Evolutionary conservation across 768 basidiomycete genomes (phyloP), one percentile per base, ranked within the genome.

Genomic region (Daedalea quercina): DNA sequence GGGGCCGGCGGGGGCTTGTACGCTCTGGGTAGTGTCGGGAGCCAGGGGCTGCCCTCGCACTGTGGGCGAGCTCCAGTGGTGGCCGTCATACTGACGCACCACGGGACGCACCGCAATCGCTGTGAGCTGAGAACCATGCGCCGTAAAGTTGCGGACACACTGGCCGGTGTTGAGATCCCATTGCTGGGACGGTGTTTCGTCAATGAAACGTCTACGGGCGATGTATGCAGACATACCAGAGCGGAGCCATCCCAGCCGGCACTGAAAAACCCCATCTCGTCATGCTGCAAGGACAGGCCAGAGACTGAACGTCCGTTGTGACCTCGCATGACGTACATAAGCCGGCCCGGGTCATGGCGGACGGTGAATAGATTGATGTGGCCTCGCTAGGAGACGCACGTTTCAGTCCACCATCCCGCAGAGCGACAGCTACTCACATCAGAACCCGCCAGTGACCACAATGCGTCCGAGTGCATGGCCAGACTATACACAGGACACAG

Each of bases 161-260:
- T 89, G 78, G 7, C 96, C 95, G 0, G 87, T 94, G 64, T 99
- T 90, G 34, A 99, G 78, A 70, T 98, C 95, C 95, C 96, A 98
- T 82, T 97, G 90, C 95, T 98, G 60, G 6, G 26, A 22, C 28
- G 28, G 34, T 54, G 59, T 50, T 55, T 44, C 24, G 47, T 20
- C 19, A 23, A 22, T 11, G 8, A 3, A 44, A 26, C 9, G 12
- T 3, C 4, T 25, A 22, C 20, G 37, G 17, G 22, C 3, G 24
- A 31, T 24, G 28, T 7, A 53, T 43, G 19, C 54, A 19, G 20
- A 76, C 89, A 67, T 66, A 93, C 94, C 43, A 83, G 75, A 13
- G 90, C 86, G 59, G 88, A 82, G 11, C 92, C 90, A 64, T 98
- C 96, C 94, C 95, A 97, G 19, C 92, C 86, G 4, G 90, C 94